Conservation (phyloP, 345 rosid genomes). For the Mangifera indica region DNA sequence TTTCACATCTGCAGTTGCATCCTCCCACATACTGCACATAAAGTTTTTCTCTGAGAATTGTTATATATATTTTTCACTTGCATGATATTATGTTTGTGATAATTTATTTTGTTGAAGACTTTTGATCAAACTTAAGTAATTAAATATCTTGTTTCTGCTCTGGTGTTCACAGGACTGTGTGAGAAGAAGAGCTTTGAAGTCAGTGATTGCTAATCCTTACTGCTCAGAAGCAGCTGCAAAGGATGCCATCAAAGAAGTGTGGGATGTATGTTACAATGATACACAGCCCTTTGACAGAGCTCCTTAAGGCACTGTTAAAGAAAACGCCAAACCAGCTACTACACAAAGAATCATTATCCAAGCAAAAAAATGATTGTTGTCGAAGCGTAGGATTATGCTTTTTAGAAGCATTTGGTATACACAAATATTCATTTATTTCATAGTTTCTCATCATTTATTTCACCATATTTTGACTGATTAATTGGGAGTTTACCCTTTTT, state of each 20-base stretch:
- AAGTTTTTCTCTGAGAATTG: neutral
- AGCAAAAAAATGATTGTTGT: neutral
- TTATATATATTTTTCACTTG: neutral
- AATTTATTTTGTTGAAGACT: neutral
- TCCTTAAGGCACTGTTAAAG: slow-evolving; percentile 46
- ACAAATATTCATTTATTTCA: slow-evolving; percentile 1
- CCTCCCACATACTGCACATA: too few species aligned
- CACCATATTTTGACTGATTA: neutral
- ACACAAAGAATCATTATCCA: neutral
- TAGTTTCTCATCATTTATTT: neutral
- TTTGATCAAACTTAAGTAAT: slow-evolving; percentile 3
- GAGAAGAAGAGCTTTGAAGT: slow-evolving; percentile 80
- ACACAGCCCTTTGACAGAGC: slow-evolving; percentile 93
- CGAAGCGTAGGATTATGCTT: neutral
- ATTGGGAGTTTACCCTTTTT: neutral
- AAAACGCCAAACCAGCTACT: neutral
- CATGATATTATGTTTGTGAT: neutral
- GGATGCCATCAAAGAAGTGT: slow-evolving; percentile 88
- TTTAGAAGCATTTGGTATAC: neutral
- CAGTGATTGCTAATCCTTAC: slow-evolving; percentile 62
- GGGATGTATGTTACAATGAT: slow-evolving; percentile 96
- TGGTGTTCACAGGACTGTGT: slow-evolving; percentile 70
- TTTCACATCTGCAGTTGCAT: neutral
- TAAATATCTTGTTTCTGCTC: neutral
- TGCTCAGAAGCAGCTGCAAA: slow-evolving; percentile 78